Evolutionary conservation across 768 basidiomycete genomes (phyloP).

Genomic region (Boletus tylopilopsis): DNA sequence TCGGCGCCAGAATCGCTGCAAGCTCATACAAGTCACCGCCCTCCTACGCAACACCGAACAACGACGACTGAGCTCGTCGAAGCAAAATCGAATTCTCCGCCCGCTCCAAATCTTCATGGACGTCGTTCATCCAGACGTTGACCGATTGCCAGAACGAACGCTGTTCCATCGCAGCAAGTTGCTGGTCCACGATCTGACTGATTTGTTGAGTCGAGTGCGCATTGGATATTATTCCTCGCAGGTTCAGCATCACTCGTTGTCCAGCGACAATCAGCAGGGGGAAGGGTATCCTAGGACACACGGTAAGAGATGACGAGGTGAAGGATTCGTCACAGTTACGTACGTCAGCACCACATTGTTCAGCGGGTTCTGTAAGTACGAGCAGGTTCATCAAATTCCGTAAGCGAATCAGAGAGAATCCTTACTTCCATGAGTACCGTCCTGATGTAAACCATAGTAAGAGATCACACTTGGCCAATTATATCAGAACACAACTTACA

Average conservation of each 20-base stretch:
- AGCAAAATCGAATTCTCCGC: neutral
- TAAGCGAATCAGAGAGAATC: neutral
- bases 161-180: neutral
- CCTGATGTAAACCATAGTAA: neutral
- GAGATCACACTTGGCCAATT: neutral
- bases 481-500: conserved; percentile 2
- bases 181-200: neutral
- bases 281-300: neutral
- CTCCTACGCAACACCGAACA: too few species aligned
- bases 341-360: neutral
- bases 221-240: neutral
- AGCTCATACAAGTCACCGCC: too few species aligned
- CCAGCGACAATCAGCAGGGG: conserved; percentile 14
- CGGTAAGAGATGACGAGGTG: neutral
- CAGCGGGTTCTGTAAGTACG: conserved; percentile 2
- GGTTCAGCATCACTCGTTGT: conserved; percentile 20
- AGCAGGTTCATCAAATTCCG: neutral
- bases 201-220: neutral
- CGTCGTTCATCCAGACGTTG: neutral
- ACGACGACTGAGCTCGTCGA: neutral
- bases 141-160: neutral
- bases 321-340: neutral
- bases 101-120: neutral
- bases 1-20: too few species aligned
- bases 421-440: neutral